Evolutionary conservation across 2,329 filamentous ascomycete species (phyloP), one percentile per base, ranked within the genome.

Genomic region (Aspergillus vadensis): DNA sequence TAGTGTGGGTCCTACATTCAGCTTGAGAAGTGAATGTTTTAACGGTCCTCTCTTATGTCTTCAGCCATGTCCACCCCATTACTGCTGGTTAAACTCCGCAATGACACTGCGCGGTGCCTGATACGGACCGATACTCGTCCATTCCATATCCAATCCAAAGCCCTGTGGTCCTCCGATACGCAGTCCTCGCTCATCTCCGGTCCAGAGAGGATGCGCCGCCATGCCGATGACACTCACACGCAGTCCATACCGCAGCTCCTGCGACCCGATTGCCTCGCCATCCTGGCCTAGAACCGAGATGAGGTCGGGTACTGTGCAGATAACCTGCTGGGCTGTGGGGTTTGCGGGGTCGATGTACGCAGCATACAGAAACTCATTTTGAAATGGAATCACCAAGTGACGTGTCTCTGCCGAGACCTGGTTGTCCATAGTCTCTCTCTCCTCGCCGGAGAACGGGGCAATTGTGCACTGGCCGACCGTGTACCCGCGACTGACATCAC

Each of bases 131-230:
- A 70, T 36, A 9, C 55, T 63, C 54, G 65, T 68, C 60, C 63
- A 70, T 15, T 61, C 41, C 32, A 65, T 44, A 7, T 44, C 19
- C 41, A 44, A 21, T 12, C 68, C 74, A 69, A 81, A 81, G 10
- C 71, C 76, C 57, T 69, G 66, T 2, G 79, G 79, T 0, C 79
- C 79, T 27, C 79, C 78, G 60, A 79, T 70, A 27, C 70, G 67
- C 51, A 81, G 58, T 0, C 76, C 78, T 14, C 41, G 41, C 43
- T 72, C 65, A 25, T 70, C 71, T 55, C 68, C 71, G 59, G 67
- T 82, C 83, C 83, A 85, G 10, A 83, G 64, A 0, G 82, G 81
- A 59, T 82, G 81, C 1, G 81, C 79, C 2, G 81, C 75, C 32
- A 85, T 71, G 0, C 76, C 82, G 60, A 85, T 80, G 0, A 85